Evolutionary conservation across 768 basidiomycete genomes (phyloP), one percentile per base, ranked within the genome.

Genomic region (Suillus decipiens): DNA sequence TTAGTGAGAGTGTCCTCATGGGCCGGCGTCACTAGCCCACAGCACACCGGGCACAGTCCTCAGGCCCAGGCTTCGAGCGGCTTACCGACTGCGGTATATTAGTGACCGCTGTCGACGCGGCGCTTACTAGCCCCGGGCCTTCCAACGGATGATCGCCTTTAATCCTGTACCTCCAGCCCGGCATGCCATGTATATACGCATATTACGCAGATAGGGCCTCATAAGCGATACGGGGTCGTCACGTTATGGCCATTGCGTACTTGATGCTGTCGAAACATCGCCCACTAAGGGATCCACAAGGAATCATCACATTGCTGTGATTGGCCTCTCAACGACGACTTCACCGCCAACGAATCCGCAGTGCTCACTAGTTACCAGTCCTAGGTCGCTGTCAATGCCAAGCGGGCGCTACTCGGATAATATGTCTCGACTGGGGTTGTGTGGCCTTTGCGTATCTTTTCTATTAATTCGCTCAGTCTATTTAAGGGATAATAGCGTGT

Each of bases 391-490:
- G 22, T 47, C 22, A 6, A 22, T 28, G 24, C 8, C 48, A 50
- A 5, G 45, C 12, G 24, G 24, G n/a, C 6, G 2, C 12, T 28
- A 42, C 28, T 28, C 28, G 28, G 47, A 4, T 28, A 22, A 22
- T 45, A n/a, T 48, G 2, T 15, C 47, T 48, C 15, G 14, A 48
- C 47, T 48, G 47, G 22, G 47, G 47, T 48, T 50, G 24, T 4
- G 48, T 50, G 48, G 48, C 28, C 9, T 28, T 50, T 17, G 48
- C 48, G 48, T 50, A 50, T 50, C 31, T 50, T 50, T 50, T 28
- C 48, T 10, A 31, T 50, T 50, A 6, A 10, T 19, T n/a, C 43
- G 10, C 45, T 45, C 45, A 22, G 2, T 22, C 45, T 11, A 7
- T 45, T 22, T 45, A 28, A 9, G 48, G 48, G 14, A 48, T 48